A percentile compares a stretch with the other conserved stretches of the same genome.
Evolutionary conservation across 1,284 basidiomycete species (phyloP).

Genomic region (Malassezia psittaci): DNA sequence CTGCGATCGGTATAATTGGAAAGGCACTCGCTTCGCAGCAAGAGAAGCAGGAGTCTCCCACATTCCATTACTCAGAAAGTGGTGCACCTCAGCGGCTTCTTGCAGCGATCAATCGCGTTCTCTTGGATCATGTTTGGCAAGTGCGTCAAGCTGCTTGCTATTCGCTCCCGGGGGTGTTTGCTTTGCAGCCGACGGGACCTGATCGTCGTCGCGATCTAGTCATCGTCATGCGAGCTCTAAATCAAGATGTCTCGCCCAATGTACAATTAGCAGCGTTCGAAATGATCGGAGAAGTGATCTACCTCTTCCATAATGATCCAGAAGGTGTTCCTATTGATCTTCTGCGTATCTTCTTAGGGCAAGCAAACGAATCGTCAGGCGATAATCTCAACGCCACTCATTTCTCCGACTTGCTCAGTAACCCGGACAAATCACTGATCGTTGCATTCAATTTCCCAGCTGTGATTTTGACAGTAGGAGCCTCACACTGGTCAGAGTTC

Average conservation of each 20-base stretch:
- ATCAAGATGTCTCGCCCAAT: slow-evolving; percentile 59
- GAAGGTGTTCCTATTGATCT: slow-evolving; percentile 61
- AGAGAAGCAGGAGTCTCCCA: slow-evolving; percentile 51
- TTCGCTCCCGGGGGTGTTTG: slow-evolving; percentile 67
- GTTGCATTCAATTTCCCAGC: slow-evolving; percentile 93
- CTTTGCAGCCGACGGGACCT: slow-evolving; percentile 3
- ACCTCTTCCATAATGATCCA: slow-evolving; percentile 63
- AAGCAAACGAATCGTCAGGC: slow-evolving; percentile 40
- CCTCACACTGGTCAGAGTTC: slow-evolving; percentile 65
- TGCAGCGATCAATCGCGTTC: slow-evolving; percentile 64
- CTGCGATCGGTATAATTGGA: slow-evolving; percentile 74
- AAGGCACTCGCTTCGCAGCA: slow-evolving; percentile 69
- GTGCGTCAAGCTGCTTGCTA: slow-evolving; percentile 83
- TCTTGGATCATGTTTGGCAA: slow-evolving; percentile 65
- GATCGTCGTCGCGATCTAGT: slow-evolving; percentile 31
- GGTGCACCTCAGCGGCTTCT: slow-evolving; percentile 44
- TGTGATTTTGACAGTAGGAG: slow-evolving; percentile 72
- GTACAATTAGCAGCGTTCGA: slow-evolving; percentile 77
- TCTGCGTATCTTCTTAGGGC: slow-evolving; percentile 64
- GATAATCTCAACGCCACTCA: slow-evolving; percentile 2
- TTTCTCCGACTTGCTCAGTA: slow-evolving; percentile 23
- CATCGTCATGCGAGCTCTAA: slow-evolving; percentile 50
- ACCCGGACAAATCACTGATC: slow-evolving; percentile 67
- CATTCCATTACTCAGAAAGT: slow-evolving; percentile 51
- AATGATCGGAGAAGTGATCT: slow-evolving; percentile 79